phyloP scores from a whole-genome alignment of 768 basidiomycete species.

The Ramaria rubella region DNA sequence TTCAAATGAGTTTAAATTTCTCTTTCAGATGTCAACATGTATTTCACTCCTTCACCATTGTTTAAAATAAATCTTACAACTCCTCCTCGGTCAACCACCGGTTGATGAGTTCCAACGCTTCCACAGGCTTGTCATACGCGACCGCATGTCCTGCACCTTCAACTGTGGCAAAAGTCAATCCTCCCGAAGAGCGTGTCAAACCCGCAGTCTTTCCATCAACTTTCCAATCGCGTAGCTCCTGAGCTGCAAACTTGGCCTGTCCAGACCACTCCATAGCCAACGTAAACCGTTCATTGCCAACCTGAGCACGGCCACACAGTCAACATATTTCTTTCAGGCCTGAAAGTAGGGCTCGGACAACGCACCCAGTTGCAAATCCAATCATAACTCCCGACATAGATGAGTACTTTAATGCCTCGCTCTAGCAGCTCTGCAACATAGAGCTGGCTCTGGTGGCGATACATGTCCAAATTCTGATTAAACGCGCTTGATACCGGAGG shows the following conservation, averaged over 20 bases:
- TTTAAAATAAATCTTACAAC: not conserved
- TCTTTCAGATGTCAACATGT: no score
- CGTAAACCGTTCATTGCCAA: slow-evolving; percentile 60
- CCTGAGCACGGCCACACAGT: slow-evolving; percentile 31
- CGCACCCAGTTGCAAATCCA: slow-evolving; percentile 17
- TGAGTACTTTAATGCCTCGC: slow-evolving; percentile 27
- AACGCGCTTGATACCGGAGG: slow-evolving; percentile 45
- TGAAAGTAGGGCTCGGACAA: slow-evolving; percentile 12
- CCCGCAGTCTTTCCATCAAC: slow-evolving; percentile 43
- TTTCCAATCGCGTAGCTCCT: slow-evolving; percentile 53
- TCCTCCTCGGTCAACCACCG: slow-evolving; percentile 22
- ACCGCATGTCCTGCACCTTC: slow-evolving; percentile 20
- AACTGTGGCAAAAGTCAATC: slow-evolving; percentile 20
- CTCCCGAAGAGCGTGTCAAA: slow-evolving; percentile 20
- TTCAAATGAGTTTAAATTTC: no score
- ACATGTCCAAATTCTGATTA: slow-evolving; percentile 33
- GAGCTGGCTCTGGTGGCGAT: slow-evolving; percentile 21
- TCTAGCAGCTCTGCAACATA: slow-evolving; percentile 37
- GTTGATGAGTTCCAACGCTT: slow-evolving; percentile 28
- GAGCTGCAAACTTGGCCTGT: slow-evolving; percentile 38
- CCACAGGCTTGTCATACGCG: slow-evolving; percentile 26
- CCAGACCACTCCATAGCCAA: slow-evolving; percentile 55
- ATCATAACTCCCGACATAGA: slow-evolving; percentile 25
- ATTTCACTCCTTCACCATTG: no score
- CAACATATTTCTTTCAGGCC: slow-evolving; percentile 30